Percentiles rank a stretch among this genome's conserved stretches.
phyloP scores from a whole-genome alignment of 768 basidiomycete genomes.

The Leccinum boreale region DNA sequence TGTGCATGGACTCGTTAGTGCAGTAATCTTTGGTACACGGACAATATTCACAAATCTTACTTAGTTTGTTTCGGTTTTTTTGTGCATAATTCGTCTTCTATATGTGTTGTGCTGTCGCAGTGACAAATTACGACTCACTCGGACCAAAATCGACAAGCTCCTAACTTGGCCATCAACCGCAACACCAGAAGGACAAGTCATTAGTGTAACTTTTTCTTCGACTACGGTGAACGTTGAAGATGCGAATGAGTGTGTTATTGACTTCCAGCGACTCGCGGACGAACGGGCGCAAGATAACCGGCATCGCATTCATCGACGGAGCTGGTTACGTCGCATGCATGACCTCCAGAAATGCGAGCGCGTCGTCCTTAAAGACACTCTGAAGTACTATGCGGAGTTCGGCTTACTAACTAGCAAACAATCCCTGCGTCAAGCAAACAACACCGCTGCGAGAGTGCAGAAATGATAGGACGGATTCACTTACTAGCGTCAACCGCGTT shows the following conservation, averaged over 20 bases:
- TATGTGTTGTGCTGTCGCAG: too few species aligned
- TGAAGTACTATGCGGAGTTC: conserved; percentile 62
- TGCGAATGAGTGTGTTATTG: conserved; percentile 47
- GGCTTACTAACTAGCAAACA: conserved; percentile 9
- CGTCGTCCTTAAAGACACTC: conserved; percentile 71
- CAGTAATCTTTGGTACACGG: too few species aligned
- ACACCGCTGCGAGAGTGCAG: background rate
- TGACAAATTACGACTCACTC: too few species aligned
- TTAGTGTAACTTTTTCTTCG: too few species aligned
- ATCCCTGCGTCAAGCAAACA: background rate
- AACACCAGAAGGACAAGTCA: too few species aligned
- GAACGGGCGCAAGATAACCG: conserved; percentile 48
- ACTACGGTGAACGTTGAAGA: conserved; percentile 13
- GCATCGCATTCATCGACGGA: conserved; percentile 49
- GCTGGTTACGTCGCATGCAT: conserved; percentile 55
- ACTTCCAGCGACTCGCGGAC: conserved; percentile 54
- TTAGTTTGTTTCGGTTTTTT: too few species aligned
- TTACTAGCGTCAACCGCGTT: conserved; percentile 27
- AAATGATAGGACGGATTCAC: conserved; percentile 7
- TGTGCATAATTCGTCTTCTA: too few species aligned
- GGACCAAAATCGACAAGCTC: too few species aligned
- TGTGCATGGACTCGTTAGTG: too few species aligned
- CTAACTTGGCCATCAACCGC: too few species aligned
- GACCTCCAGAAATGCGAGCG: conserved; percentile 51
- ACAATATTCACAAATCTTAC: too few species aligned